Percentiles rank a stretch among this genome's conserved stretches.
Conservation (phyloP, 2,329 filamentous ascomycete genomes). For the Lachnellula subtilissima region DNA sequence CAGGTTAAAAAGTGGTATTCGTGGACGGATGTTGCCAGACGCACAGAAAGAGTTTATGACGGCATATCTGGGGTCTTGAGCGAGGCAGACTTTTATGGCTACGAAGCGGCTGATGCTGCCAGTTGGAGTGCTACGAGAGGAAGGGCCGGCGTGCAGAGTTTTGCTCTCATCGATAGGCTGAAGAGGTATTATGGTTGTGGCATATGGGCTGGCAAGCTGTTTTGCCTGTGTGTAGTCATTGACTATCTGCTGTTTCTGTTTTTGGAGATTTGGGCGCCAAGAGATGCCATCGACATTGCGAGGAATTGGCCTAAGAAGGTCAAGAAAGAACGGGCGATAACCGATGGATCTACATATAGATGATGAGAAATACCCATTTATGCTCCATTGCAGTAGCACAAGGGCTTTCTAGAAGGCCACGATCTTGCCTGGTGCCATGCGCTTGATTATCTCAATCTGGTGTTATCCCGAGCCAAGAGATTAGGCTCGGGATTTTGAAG, state of each 20-base stretch:
- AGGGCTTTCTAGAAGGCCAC: too few relatives aligned
- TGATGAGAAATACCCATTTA: neutral
- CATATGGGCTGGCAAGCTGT: conserved; percentile 96
- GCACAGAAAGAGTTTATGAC: conserved; percentile 92
- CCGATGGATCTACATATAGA: conserved; percentile 6
- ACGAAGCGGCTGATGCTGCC: conserved; percentile 57
- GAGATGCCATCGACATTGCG: conserved; percentile 81
- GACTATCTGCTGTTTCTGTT: conserved; percentile 90
- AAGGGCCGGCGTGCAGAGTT: conserved; percentile 69
- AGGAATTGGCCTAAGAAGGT: conserved; percentile 87
- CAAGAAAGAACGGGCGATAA: conserved; percentile 8
- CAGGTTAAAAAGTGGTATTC: conserved; percentile 99
- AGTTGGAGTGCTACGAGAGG: conserved; percentile 68
- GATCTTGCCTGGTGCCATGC: too few relatives aligned
- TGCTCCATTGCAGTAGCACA: too few relatives aligned
- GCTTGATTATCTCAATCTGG: too few relatives aligned
- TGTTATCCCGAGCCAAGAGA: too few relatives aligned
- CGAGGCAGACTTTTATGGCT: conserved; percentile 84
- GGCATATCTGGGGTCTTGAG: conserved; percentile 83
- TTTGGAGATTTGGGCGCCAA: conserved; percentile 80
- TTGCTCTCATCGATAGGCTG: conserved; percentile 87
- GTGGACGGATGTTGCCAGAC: conserved; percentile 90
- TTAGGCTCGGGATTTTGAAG: too few relatives aligned
- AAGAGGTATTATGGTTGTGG: conserved; percentile 98
- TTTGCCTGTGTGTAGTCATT: conserved; percentile 89